Evolutionary conservation across 1,284 basidiomycete species (phyloP).

Genomic region (Volvariella surrecta): DNA sequence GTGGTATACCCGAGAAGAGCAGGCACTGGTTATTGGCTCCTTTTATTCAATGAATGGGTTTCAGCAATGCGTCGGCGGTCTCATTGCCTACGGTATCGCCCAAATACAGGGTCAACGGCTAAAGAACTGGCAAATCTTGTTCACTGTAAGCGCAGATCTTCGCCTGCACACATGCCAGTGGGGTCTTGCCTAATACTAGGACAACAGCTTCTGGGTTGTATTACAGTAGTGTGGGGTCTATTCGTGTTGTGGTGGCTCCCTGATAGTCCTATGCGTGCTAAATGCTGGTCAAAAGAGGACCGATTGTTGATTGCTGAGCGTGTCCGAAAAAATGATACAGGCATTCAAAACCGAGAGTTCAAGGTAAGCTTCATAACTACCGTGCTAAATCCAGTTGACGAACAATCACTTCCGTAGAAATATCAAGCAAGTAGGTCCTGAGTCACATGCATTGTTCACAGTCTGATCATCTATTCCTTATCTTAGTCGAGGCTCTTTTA

Average conservation of each 20-base stretch:
- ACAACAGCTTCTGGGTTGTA: conserved; percentile 30
- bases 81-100: conserved; percentile 41
- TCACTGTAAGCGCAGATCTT: conserved; percentile 24
- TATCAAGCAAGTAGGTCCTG: conserved; percentile 27
- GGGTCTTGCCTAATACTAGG: not conserved
- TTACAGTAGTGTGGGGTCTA: conserved; percentile 38
- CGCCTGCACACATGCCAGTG: not conserved
- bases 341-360: conserved; percentile 46
- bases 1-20: conserved; percentile 45
- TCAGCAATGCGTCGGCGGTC: conserved; percentile 43
- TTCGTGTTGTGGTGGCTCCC: conserved; percentile 45
- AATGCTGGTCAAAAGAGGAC: conserved; percentile 39
- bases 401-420: conserved; percentile 13
- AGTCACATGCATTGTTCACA: not conserved
- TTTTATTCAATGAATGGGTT: conserved; percentile 48
- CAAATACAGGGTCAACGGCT: conserved; percentile 32
- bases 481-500: conserved; percentile 33
- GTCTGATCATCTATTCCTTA: not conserved
- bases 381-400: no score
- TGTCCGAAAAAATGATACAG: conserved; percentile 46
- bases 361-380: conserved; percentile 27
- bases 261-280: conserved; percentile 40
- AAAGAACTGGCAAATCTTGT: conserved; percentile 46
- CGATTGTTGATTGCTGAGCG: conserved; percentile 44
- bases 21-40: conserved; percentile 38